Evolutionary conservation across 2,329 filamentous ascomycete species (phyloP), one percentile per base, ranked within the genome.

Genomic region (Paracoccidioides brasiliensis): DNA sequence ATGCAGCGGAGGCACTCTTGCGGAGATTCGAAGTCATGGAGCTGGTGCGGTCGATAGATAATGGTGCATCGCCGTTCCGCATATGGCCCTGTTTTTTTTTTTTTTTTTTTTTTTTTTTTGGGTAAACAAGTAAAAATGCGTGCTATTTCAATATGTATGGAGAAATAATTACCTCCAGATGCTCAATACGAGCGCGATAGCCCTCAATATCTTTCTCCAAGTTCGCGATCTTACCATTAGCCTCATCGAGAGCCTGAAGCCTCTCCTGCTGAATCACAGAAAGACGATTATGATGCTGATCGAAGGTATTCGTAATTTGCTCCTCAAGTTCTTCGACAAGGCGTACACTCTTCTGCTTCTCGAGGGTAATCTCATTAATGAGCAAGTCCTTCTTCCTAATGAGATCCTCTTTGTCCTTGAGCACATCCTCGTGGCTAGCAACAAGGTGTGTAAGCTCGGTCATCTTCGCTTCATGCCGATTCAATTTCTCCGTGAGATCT

Each of bases 291-390:
- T 96, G 88, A 58, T 91, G 90, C 68, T 95, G 88, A 66, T 98
- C 93, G 71, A 90, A 98, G 73, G 93, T 96, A 68, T 80, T 88
- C 67, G 91, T 90, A 54, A 98, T 82, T 70, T 98, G 93, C 64
- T 97, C 91, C 71, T 98, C 93, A 4, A 98, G 83, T 72, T 98
- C 91, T 69, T 97, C 89, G 7, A 98, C 88, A 10, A 98, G 77
- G 28, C 89, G 83, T 44, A 88, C 86, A 70, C 93, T 94, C 78
- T 95, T 96, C 75, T 89, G 85, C 76, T 94, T 95, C 72, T 81
- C 81, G 14, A 76, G 74, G 28, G 72, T 75, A 55, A 83, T 74
- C 60, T 74, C 74, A 59, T 79, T 76, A 30, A 75, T 65, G 4
- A 71, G 64, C 4, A 68, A 64, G 49, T 76, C 73, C 62, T 74